Percentiles rank a stretch among this genome's conserved stretches.
Evolutionary conservation across 1,284 basidiomycete genomes (phyloP).

Genomic region (Ceratorhiza oryzae-sativae): DNA sequence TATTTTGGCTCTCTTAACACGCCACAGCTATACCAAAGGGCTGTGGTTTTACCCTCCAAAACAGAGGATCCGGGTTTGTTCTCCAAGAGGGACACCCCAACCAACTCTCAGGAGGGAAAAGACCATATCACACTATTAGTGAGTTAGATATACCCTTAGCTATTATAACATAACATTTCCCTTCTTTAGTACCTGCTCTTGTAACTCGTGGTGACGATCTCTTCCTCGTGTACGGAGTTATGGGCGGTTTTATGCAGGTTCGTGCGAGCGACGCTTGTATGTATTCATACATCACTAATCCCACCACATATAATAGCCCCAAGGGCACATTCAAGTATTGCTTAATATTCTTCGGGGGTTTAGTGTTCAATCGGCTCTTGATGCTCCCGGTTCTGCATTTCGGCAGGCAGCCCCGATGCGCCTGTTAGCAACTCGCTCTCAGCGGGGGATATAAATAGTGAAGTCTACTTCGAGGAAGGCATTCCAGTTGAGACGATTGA

Average conservation of each 20-base stretch:
- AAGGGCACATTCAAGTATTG: conserved; percentile 94
- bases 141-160: no score
- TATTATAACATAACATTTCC: no score
- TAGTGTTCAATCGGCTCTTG: conserved; percentile 83
- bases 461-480: conserved; percentile 88
- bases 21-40: conserved; percentile 82
- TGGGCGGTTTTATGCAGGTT: conserved; percentile 95
- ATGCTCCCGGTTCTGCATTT: conserved; percentile 97
- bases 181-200: conserved; percentile 86
- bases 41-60: conserved; percentile 96
- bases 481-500: conserved; percentile 68
- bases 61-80: conserved; percentile 86
- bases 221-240: conserved; percentile 89
- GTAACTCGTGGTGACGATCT: conserved; percentile 82
- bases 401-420: conserved; percentile 76
- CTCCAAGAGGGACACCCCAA: conserved; percentile 86
- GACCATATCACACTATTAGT: conserved; percentile 94
- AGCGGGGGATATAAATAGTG: conserved; percentile 76
- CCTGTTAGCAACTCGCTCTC: conserved; percentile 52
- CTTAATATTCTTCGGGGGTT: conserved; percentile 88
- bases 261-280: conserved; percentile 42
- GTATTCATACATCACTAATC: conserved; percentile 30
- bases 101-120: conserved; percentile 74
- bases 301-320: conserved; percentile 59
- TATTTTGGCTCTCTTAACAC: not conserved